phyloP scores from a whole-genome alignment of 2,329 filamentous ascomycete species.

The Colletotrichum salicis region DNA sequence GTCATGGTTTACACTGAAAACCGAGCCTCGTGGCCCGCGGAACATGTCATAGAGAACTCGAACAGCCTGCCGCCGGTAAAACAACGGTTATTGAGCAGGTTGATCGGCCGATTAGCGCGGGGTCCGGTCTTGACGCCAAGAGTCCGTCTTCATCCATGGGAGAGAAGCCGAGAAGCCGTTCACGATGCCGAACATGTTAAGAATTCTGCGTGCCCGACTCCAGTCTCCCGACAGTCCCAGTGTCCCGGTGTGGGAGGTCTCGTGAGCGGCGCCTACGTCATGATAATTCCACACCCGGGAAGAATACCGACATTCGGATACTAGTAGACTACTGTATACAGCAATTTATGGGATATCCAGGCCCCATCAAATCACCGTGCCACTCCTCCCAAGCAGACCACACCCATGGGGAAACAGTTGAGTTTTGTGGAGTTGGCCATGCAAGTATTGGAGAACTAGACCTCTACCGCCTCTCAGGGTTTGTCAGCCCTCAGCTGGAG shows the following conservation, averaged over 20 bases:
- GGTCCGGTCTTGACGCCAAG: not conserved
- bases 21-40: not conserved
- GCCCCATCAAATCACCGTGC: not conserved
- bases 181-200: not conserved
- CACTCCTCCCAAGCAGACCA: not conserved
- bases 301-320: constrained; percentile 3
- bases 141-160: not conserved
- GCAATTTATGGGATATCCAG: constrained; percentile 7
- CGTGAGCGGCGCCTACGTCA: constrained; percentile 22
- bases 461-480: not conserved
- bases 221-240: not conserved
- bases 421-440: constrained; percentile 19
- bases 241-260: constrained; percentile 17
- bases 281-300: constrained; percentile 12
- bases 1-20: not conserved
- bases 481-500: not conserved
- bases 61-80: constrained; percentile 24
- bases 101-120: constrained; percentile 9
- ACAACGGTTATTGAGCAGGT: constrained; percentile 6
- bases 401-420: constrained; percentile 22
- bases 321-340: not conserved
- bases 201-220: not conserved
- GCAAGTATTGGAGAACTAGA: not conserved
- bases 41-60: not conserved
- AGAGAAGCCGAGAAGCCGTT: not conserved